phyloP scores from a whole-genome alignment of 331 rosid species.

The Quercus phellos region DNA sequence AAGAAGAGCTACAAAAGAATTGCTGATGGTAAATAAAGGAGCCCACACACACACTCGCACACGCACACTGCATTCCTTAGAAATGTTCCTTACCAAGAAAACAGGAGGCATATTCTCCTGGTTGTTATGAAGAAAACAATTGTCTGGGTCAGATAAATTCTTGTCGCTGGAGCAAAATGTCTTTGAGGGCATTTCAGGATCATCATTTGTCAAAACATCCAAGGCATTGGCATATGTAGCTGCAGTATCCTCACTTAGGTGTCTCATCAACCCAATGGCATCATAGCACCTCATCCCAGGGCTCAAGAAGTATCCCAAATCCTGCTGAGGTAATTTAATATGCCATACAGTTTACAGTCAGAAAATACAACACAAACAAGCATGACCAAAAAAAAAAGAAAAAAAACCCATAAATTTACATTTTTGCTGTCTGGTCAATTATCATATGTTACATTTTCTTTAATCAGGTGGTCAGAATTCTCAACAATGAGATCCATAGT shows the following conservation, averaged over 20 bases:
- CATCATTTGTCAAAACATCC: conserved; percentile 58
- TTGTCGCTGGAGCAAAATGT: conserved; percentile 19
- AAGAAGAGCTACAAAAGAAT: neutral
- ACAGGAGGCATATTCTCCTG: conserved; percentile 4
- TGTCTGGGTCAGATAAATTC: conserved; percentile 28
- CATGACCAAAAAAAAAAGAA: neutral
- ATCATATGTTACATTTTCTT: neutral
- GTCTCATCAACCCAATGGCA: conserved; percentile 85
- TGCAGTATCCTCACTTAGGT: conserved; percentile 73
- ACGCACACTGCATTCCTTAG: neutral
- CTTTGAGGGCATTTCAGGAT: conserved; percentile 48
- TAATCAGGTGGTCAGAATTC: neutral
- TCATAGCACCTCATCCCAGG: conserved; percentile 80
- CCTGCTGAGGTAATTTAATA: conserved; percentile 43
- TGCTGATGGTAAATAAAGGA: neutral
- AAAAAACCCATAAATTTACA: neutral
- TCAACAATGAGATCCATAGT: neutral
- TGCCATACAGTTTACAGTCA: neutral
- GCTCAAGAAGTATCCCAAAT: conserved; percentile 76
- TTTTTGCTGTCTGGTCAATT: neutral
- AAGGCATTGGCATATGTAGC: conserved; percentile 77
- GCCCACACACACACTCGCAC: neutral
- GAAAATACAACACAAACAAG: neutral
- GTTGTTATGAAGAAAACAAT: conserved; percentile 18
- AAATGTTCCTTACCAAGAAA: neutral